phyloP scores from a whole-genome alignment of 2,329 filamentous ascomycete species.

The Beauveria caledonica region DNA sequence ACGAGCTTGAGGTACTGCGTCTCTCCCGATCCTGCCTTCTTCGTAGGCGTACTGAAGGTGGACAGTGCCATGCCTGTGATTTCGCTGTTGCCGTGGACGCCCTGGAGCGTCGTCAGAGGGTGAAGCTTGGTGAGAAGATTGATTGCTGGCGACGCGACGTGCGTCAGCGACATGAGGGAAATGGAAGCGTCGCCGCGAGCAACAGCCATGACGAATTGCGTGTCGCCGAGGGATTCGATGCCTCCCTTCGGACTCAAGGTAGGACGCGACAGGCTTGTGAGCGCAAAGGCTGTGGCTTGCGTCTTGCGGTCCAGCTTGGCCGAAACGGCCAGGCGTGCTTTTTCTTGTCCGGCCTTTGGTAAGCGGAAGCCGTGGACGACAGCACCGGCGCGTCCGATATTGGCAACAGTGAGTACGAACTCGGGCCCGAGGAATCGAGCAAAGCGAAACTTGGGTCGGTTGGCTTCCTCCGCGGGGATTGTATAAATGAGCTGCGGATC shows the following conservation, averaged over 20 bases:
- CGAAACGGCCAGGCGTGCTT: constrained; percentile 42
- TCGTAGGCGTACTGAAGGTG: constrained; percentile 35
- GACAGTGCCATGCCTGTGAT: constrained; percentile 55
- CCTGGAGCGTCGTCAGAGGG: constrained; percentile 43
- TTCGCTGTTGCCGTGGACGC: constrained; percentile 44
- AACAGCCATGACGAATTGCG: constrained; percentile 74
- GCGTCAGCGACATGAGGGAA: constrained; percentile 69
- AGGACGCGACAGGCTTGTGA: constrained; percentile 57
- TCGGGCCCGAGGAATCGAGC: constrained; percentile 51
- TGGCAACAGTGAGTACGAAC: constrained; percentile 50
- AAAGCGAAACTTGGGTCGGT: constrained; percentile 45
- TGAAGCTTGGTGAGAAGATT: constrained; percentile 45
- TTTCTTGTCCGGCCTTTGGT: constrained; percentile 28
- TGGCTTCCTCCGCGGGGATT: constrained; percentile 40
- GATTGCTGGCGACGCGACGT: constrained; percentile 39
- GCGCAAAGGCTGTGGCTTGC: constrained; percentile 69
- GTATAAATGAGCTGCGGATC: constrained; percentile 48
- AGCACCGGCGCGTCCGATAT: constrained; percentile 49
- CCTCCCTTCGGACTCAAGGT: constrained; percentile 29
- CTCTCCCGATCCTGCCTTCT: neutral
- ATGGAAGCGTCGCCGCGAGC: constrained; percentile 75
- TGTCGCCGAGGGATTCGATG: constrained; percentile 44
- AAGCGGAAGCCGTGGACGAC: constrained; percentile 50
- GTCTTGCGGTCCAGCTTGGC: constrained; percentile 57
- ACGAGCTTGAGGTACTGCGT: constrained; percentile 58